Evolutionary conservation across 768 basidiomycete species (phyloP).

Genomic region (Mycena rebaudengoi): DNA sequence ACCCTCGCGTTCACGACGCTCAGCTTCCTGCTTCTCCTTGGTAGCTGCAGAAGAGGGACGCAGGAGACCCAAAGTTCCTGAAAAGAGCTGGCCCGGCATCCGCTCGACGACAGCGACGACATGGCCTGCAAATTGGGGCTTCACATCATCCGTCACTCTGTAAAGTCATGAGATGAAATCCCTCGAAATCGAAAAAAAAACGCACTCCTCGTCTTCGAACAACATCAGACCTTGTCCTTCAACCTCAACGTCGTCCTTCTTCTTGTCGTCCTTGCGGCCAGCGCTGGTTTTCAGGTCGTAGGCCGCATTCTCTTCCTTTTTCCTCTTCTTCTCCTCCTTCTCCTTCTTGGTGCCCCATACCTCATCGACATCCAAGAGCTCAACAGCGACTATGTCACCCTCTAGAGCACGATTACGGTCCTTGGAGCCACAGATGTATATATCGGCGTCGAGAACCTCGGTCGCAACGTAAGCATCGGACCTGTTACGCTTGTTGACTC

Average conservation of each 20-base stretch:
- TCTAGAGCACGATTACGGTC: conserved; percentile 98
- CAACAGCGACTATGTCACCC: conserved; percentile 98
- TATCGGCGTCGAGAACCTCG: conserved; percentile 97
- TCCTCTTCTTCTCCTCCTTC: conserved; percentile 99
- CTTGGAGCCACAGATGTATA: conserved; percentile 98
- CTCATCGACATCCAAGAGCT: conserved; percentile 96
- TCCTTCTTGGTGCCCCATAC: conserved; percentile 99
- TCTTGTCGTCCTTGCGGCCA: conserved; percentile 96
- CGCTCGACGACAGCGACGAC: conserved; percentile 99
- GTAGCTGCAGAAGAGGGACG: conserved; percentile 97
- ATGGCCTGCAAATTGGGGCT: conserved; percentile 98
- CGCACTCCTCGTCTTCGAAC: conserved; percentile 96
- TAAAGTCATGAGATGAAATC: conserved; percentile 11
- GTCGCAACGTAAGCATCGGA: conserved; percentile 99
- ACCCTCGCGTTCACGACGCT: conserved; percentile 96
- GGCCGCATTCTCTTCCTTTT: conserved; percentile 98
- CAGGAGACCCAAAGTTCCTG: conserved; percentile 93
- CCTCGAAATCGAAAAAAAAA: conserved; percentile 17
- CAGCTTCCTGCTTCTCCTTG: conserved; percentile 98
- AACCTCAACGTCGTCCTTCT: conserved; percentile 99
- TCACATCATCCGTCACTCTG: conserved; percentile 96
- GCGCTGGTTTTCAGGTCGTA: conserved; percentile 83
- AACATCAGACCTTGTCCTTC: conserved; percentile 97
- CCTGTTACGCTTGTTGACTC: conserved; percentile 98
- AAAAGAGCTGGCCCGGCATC: conserved; percentile 98